Evolutionary conservation across 2,329 filamentous ascomycete species (phyloP).

Genomic region (Pyricularia sp.): DNA sequence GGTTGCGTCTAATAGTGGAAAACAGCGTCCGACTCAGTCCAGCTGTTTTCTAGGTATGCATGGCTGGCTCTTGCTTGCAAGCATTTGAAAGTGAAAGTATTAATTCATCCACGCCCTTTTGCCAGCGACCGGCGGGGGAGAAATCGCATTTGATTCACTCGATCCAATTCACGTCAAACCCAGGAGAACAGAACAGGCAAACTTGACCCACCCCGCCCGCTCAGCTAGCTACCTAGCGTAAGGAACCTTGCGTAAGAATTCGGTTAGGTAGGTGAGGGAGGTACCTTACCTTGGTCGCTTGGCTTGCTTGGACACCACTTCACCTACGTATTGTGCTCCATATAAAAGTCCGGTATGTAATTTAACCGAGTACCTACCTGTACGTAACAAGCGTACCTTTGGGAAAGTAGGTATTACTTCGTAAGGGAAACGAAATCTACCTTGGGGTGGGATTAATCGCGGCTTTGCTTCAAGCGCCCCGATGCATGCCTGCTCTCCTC

Average conservation of each 20-base stretch:
- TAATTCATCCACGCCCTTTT: neutral
- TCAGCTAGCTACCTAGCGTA: neutral
- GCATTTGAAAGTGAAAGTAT: neutral
- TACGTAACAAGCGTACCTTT: neutral
- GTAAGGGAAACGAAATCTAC: too few relatives aligned
- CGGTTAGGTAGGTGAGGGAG: neutral
- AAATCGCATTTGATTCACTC: neutral
- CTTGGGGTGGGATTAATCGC: neutral
- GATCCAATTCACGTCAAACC: neutral
- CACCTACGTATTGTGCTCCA: neutral
- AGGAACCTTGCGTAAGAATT: neutral
- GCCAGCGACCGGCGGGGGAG: neutral
- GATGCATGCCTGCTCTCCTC: neutral
- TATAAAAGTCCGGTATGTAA: neutral
- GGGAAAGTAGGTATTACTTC: too few relatives aligned
- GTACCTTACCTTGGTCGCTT: neutral
- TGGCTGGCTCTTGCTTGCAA: neutral
- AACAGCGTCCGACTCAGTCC: neutral
- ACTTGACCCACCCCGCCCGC: neutral
- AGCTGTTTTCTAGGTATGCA: neutral
- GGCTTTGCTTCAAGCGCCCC: neutral
- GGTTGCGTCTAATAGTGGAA: neutral
- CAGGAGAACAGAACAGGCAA: neutral
- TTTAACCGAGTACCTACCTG: neutral
- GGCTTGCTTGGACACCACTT: neutral